Evolutionary conservation across 345 rosid species (phyloP), one percentile per base, ranked within the genome.

Genomic region (Triadica sebifera): DNA sequence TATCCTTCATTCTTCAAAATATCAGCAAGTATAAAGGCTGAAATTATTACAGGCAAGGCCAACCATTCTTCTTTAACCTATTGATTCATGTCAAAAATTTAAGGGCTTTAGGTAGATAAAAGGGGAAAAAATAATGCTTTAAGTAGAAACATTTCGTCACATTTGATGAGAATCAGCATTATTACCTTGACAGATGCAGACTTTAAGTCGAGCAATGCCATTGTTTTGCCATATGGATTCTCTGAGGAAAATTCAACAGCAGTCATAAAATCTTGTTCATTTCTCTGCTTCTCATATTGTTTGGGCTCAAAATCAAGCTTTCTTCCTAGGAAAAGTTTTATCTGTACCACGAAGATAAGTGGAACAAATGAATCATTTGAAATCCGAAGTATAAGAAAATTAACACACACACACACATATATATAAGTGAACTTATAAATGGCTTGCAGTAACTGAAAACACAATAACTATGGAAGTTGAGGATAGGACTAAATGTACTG

Each of bases 151-250:
- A 39, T 22, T 50, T 29, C 2, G 34, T 51, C 34, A 73, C 8
- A 65, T 69, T 67, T 60, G 22, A 61, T 60, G 41, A 63, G 67
- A 20, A 65, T 29, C 1, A 24, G 56, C 15, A 61, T 29, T 70
- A 51, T 29, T 89, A 92, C 99, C 99, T 76, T 78, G 75, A 88
- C 34, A 56, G 78, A 63, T 52, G 94, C 88, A 11, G 76, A 80
- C 76, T 89, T 90, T 63, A 93, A 64, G 87, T 95, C 86, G n/a
- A 93, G 81, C 84, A 95, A 85, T 68, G 91, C 96, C 73, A 89
- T 87, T 55, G 96, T 88, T 78, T 86, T 92, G 3, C 99, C 99
- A 71, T 91, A 95, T 60, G 99, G 97, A 81, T 87, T 51, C 71
- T 86, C 75, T 50, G 81, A 47, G 56, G 99, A 91, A 77, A 93